Base-by-base conservation (phyloP, 148 eudicot species). In the Rhododendron henanense region DNA sequence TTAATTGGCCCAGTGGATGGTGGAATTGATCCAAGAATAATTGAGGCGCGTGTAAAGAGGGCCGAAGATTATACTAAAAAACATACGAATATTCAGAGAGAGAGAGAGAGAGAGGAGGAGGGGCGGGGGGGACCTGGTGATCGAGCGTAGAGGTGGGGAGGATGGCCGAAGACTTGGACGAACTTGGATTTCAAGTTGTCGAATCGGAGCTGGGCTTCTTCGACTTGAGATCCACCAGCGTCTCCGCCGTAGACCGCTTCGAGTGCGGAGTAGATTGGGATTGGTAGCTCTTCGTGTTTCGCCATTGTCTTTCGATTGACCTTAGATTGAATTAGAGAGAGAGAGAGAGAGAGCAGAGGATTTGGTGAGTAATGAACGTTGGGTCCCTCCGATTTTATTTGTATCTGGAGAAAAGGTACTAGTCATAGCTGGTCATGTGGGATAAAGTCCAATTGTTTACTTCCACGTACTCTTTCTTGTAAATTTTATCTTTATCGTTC, bases 141-240 rank as follows among this genome's bases (percentile, higher is more conserved):
- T 89, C 98, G 92, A 79, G 98, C 97, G 80, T 91, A 95, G 85
- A 94, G 25, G 2, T 94, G 83, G 23, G 99, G 98, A 33, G 89
- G 59, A 6, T 92, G 90, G 71, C 93, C 95, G 87, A 94, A 96
- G 50, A 92, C 74, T 15, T 94, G 85, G 3, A 87, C 35, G 85
- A 96, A 96, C 79, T 96, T 95, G 7, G 95, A 90, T 63, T 95
- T 94, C 81, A 97, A 88, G 2, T 87, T 90, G 61, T 85, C 88
- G 86, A 93, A 94, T 1, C 99, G 92, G 73, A 93, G 87, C 41
- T 89, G 86, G 23, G 98, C 98, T 90, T 97, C 98, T 80, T 97
- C 98, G 47, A 94, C 90, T 79, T 90, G 95, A 5, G 95, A 92
- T 35, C 92, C 93, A 55, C 87, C 91, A 25, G 33, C 31, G 35